Percentiles rank a stretch among this genome's conserved stretches.
Evolutionary conservation across 2,329 filamentous ascomycete species (phyloP).

Genomic region (Alternaria brassicae): DNA sequence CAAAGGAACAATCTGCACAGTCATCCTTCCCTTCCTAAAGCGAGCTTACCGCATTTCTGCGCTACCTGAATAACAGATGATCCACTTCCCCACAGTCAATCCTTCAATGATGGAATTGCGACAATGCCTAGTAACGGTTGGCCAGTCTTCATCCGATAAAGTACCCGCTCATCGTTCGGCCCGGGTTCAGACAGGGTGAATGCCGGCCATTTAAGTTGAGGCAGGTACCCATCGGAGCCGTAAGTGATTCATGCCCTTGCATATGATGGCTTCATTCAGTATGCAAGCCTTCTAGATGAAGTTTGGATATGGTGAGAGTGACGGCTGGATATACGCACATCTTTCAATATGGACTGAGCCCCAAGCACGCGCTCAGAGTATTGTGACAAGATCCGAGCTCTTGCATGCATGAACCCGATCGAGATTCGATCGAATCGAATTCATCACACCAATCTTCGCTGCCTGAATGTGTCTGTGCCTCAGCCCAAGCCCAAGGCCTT

Average conservation of each 20-base stretch:
- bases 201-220: background rate
- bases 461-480: background rate
- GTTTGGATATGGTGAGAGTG: background rate
- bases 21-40: background rate
- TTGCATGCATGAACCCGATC: background rate
- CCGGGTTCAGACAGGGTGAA: background rate
- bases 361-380: background rate
- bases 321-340: background rate
- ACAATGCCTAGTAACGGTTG: background rate
- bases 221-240: conserved; percentile 10
- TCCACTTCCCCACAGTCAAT: conserved; percentile 1
- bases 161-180: background rate
- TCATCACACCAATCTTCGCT: background rate
- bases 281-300: conserved; percentile 1
- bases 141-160: background rate
- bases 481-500: background rate
- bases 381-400: background rate
- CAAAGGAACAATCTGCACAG: background rate
- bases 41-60: conserved; percentile 5
- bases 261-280: background rate
- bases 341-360: background rate
- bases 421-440: background rate
- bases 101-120: background rate
- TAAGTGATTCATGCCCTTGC: background rate
- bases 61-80: background rate